phyloP scores from a whole-genome alignment of 208 protist species.

The Trypanosomatidae sp. region DNA sequence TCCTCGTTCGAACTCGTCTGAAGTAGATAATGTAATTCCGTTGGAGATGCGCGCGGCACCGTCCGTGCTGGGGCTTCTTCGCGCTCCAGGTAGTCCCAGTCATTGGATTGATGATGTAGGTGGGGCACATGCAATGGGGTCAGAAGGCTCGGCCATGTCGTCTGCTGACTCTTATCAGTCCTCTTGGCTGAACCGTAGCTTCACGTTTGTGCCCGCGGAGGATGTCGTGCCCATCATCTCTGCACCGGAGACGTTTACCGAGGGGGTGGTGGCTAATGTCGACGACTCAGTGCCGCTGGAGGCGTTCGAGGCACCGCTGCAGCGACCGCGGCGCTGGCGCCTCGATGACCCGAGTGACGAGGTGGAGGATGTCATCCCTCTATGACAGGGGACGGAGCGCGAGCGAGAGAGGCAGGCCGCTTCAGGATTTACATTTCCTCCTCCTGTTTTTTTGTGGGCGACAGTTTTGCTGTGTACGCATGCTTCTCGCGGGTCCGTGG shows the following conservation, averaged over 20 bases:
- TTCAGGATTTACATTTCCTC: not conserved
- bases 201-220: not conserved
- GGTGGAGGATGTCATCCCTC: constrained; percentile 57
- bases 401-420: not conserved
- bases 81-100: not conserved
- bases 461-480: too few relatives aligned
- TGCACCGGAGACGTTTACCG: not conserved
- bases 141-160: not conserved
- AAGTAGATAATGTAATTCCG: constrained; percentile 30
- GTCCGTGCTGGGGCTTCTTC: not conserved
- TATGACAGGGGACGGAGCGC: constrained; percentile 12
- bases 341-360: constrained; percentile 19
- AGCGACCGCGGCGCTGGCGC: constrained; percentile 9
- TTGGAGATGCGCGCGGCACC: not conserved
- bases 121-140: not conserved
- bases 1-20: constrained; percentile 7
- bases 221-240: not conserved
- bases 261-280: not conserved
- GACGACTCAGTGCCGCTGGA: not conserved
- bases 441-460: not conserved
- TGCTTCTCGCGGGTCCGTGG: too few relatives aligned
- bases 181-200: not conserved
- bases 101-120: not conserved
- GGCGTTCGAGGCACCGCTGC: constrained; percentile 18
- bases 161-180: not conserved